Percentiles rank a stretch among this genome's conserved stretches.
Evolutionary conservation across 2,329 filamentous ascomycete species (phyloP).

Genomic region (Diaporthe vaccinii): DNA sequence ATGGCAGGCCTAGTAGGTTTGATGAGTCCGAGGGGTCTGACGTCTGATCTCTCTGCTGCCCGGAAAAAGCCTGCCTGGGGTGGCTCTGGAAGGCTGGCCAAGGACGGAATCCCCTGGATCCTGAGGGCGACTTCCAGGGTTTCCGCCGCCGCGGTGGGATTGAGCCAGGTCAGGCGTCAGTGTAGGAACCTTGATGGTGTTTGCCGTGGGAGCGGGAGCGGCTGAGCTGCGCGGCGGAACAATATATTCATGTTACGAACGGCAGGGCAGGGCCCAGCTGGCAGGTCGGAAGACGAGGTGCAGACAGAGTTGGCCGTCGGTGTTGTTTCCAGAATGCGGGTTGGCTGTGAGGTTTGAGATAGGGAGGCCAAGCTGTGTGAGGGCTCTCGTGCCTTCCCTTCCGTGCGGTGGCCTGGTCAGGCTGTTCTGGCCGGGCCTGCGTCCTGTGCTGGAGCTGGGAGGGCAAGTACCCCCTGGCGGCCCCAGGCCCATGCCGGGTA

Average conservation of each 20-base stretch:
- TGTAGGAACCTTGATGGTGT: constrained; percentile 14
- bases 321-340: constrained; percentile 17
- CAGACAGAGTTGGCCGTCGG: constrained; percentile 28
- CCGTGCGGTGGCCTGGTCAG: not conserved
- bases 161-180: constrained; percentile 4
- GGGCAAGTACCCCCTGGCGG: not conserved
- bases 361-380: constrained; percentile 19
- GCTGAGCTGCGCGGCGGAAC: not conserved
- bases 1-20: constrained; percentile 30
- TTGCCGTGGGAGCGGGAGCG: constrained; percentile 24
- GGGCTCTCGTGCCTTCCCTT: not conserved
- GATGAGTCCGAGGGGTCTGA: constrained; percentile 28
- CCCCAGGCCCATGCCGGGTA: not conserved
- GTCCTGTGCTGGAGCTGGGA: not conserved
- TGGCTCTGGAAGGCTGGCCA: constrained; percentile 22
- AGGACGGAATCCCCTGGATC: constrained; percentile 18
- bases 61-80: constrained; percentile 1
- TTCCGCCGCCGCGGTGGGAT: constrained; percentile 13
- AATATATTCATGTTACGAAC: not conserved
- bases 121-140: constrained; percentile 12
- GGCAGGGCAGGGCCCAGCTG: not conserved
- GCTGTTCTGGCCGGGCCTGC: constrained; percentile 13
- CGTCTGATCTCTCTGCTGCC: constrained; percentile 28
- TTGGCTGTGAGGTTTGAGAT: constrained; percentile 30
- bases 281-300: constrained; percentile 19